Evolutionary conservation across 1,139 yeast genomes (phyloP), one percentile per base, ranked within the genome.

Genomic region (Blastobotrys elegans): DNA sequence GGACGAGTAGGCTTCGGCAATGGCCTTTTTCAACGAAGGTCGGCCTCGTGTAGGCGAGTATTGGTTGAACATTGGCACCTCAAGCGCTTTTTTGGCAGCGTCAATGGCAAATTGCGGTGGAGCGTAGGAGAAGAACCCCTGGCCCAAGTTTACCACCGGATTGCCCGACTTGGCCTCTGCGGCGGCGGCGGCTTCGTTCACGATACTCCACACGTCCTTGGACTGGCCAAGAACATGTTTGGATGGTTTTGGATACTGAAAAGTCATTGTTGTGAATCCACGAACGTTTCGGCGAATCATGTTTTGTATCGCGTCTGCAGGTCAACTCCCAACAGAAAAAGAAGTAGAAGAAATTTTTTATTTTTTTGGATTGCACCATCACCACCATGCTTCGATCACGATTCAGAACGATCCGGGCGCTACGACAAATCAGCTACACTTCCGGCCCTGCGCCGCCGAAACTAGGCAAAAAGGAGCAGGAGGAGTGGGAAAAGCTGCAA

Each of bases 41-140:
- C 89, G 84, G 40, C 98, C 98, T 50, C 82, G 76, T 4, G 98
- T 86, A 11, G 84, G 96, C 2, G 97, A 87, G 62, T 92, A 92
- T 68, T 92, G 98, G 65, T 92, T 90, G 64, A 78, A 79, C 53
- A 80, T 75, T 6, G 97, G 84, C 32, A 71, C 72, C 41, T 78
- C 79, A 47, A 90, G 72, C 0, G 96, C 92, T 40, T 76, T 74
- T 55, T 79, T 76, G n/a, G 92, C 95, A 2, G 96, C 95, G 14
- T 79, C 74, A 52, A 85, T 73, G 13, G 95, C 96, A 68, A 92
- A 92, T 18, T 79, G 78, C 0, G 98, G 98, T 2, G 97, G 97
- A 35, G 89, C 78, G 65, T 90, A 92, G 1, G 96, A 87, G 72
- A 92, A 92, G 68, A 92, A 92, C 1, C 98, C 98, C 66, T 92